Evolutionary conservation across 176 grass and related monocot species (phyloP), one percentile per base, ranked within the genome.

Genomic region (Phoenix dactylifera): DNA sequence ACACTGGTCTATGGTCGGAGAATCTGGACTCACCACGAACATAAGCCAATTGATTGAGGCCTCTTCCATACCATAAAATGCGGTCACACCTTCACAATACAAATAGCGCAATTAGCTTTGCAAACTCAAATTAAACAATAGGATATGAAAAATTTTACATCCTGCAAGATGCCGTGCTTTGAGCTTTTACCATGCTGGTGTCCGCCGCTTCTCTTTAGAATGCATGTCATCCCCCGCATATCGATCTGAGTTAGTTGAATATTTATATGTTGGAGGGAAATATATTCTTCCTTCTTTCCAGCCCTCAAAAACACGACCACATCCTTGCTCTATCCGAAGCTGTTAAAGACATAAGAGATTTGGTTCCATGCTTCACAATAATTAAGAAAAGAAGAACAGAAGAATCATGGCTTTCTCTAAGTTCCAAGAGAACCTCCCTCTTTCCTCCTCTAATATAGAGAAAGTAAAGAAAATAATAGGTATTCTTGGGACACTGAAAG

Each of bases 251-350:
- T 96, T 96, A 65, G 80, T 88, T 7, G 83, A 96, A 69, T 96
- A 96, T 75, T 96, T 96, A 53, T 96, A 96, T 0, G 92, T 96
- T 18, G 92, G 92, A 66, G 92, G 92, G 50, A 96, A 96, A 77
- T 88, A 96, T 58, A 96, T 96, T 55, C 87, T 84, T 26, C 92
- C 92, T 74, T 96, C 92, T 77, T 75, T 96, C 92, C 92, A 96
- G 18, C 87, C 92, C 4, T 70, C 69, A 28, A 96, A 91, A 30
- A 90, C 80, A 24, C 87, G 86, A 0, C 92, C 87, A 16, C 77
- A 84, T 77, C 92, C 82, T 82, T 96, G 92, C 72, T 96, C 92
- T 72, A 90, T 87, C 51, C 78, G 83, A 72, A 96, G 92, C 92
- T 96, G 80, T 80, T 61, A 67, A 22, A 23, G 1, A 64, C 65